Conservation (phyloP, 352 stramenopile genomes). For the Pythium chondricola region DNA sequence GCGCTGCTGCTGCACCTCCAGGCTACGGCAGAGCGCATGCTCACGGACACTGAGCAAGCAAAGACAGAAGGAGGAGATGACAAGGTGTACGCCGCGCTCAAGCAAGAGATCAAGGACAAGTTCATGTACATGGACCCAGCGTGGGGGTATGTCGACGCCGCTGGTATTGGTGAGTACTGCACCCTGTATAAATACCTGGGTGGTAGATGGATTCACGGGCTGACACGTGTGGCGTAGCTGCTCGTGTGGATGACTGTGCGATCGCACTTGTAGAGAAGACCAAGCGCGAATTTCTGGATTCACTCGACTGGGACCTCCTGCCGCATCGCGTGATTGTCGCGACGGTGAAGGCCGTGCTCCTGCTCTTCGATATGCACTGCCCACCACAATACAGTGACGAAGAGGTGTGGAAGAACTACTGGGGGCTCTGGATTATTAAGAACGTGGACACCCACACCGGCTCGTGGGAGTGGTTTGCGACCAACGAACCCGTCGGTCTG, state of each 20-base stretch:
- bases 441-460: slow-evolving; percentile 62
- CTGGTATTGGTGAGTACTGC: slow-evolving; percentile 42
- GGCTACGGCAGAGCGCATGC: too few species aligned
- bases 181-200: too few species aligned
- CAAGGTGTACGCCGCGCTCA: slow-evolving; percentile 6
- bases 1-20: too few species aligned
- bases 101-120: slow-evolving; percentile 32
- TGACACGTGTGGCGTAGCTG: slow-evolving; percentile 21
- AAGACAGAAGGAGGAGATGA: too few species aligned
- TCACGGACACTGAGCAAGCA: too few species aligned
- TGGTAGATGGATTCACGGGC: too few species aligned
- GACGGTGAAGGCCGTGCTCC: slow-evolving; percentile 42
- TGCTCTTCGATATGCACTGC: slow-evolving; percentile 45
- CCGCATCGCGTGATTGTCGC: slow-evolving; percentile 37
- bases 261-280: slow-evolving; percentile 48
- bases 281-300: slow-evolving; percentile 58
- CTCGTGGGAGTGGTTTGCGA: slow-evolving; percentile 58
- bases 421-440: slow-evolving; percentile 70
- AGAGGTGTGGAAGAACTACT: slow-evolving; percentile 37
- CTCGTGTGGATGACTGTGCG: slow-evolving; percentile 47
- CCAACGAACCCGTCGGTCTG: slow-evolving; percentile 54
- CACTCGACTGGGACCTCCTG: slow-evolving; percentile 50
- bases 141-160: slow-evolving; percentile 50
- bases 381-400: slow-evolving; percentile 18
- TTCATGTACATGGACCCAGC: slow-evolving; percentile 29